Percentiles rank a stretch among this genome's conserved stretches.
Evolutionary conservation across 768 basidiomycete species (phyloP).

Genomic region (Steccherinum ochraceum): DNA sequence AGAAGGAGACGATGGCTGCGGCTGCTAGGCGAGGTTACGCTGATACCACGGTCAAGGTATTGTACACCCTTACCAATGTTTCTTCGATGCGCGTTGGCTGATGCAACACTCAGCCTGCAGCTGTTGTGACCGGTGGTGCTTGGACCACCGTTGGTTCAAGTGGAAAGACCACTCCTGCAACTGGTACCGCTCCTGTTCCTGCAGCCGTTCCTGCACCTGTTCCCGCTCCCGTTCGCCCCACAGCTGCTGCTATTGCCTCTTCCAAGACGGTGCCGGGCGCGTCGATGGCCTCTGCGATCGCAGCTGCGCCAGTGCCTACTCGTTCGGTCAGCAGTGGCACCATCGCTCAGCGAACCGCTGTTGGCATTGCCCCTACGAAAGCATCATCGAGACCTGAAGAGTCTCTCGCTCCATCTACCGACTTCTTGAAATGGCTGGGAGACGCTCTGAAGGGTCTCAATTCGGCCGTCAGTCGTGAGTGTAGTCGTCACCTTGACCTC

Average conservation of each 20-base stretch:
- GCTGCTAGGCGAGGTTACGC: conserved; percentile 70
- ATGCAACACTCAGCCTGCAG: conserved; percentile 14
- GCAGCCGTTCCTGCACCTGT: conserved; percentile 23
- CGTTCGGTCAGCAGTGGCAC: conserved; percentile 22
- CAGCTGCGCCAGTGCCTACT: conserved; percentile 30
- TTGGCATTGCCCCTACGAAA: conserved; percentile 18
- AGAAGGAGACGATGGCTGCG: conserved; percentile 46
- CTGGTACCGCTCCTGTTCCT: conserved; percentile 24
- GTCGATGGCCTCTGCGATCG: conserved; percentile 8
- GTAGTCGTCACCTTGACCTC: conserved; percentile 15
- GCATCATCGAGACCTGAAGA: conserved; percentile 50
- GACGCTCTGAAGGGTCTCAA: conserved; percentile 79
- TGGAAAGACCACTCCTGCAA: conserved; percentile 47
- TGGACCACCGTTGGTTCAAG: conserved; percentile 87
- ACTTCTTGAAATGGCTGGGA: conserved; percentile 89
- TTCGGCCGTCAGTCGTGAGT: conserved; percentile 60
- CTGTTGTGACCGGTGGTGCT: conserved; percentile 37
- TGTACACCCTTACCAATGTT: conserved; percentile 7
- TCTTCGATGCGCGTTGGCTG: conserved; percentile 4
- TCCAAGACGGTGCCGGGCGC: conserved; percentile 26
- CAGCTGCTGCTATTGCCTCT: conserved; percentile 26
- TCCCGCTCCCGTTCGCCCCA: conserved; percentile 21
- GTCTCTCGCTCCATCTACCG: conserved; percentile 67
- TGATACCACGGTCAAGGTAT: conserved; percentile 71
- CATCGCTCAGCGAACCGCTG: conserved; percentile 13